Conservation (phyloP, 306 rosid species). For the Cicer yamashitae region DNA sequence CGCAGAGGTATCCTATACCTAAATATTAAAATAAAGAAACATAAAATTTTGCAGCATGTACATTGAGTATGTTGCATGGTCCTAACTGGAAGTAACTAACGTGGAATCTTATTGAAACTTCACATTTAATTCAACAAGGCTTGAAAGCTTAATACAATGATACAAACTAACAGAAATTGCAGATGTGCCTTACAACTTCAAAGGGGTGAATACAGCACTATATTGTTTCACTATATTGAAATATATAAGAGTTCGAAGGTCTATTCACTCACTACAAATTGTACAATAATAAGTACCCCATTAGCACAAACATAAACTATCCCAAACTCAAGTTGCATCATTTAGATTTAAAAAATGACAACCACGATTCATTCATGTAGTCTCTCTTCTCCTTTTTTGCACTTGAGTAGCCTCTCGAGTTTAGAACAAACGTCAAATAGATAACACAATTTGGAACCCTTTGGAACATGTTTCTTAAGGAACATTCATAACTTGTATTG, state of each 20-base stretch:
- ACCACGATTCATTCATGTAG: slow-evolving; percentile 30
- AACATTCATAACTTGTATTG: slow-evolving; percentile 97
- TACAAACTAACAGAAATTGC: slow-evolving; percentile 40
- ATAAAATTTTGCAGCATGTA: neutral
- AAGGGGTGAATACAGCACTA: slow-evolving; percentile 38
- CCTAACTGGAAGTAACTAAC: neutral
- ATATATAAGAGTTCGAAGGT: slow-evolving; percentile 23
- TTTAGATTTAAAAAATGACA: slow-evolving; percentile 41
- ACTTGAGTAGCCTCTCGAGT: slow-evolving; percentile 23
- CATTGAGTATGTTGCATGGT: slow-evolving; percentile 9
- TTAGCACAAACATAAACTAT: slow-evolving; percentile 7
- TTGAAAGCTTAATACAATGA: slow-evolving; percentile 19
- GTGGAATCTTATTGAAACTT: slow-evolving; percentile 36
- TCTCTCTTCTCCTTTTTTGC: slow-evolving; percentile 38
- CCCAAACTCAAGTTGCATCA: slow-evolving; percentile 37
- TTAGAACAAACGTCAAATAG: slow-evolving; percentile 35
- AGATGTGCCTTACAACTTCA: slow-evolving; percentile 25
- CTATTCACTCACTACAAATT: slow-evolving; percentile 36
- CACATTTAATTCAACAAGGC: slow-evolving; percentile 22
- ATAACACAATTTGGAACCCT: slow-evolving; percentile 18
- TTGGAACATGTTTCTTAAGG: slow-evolving; percentile 55
- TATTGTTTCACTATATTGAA: slow-evolving; percentile 27
- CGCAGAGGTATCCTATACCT: neutral
- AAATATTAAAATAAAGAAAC: neutral
- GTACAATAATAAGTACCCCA: slow-evolving; percentile 35